Base-by-base conservation (phyloP, 345 rosid genomes). In the Moringa oleifera region DNA sequence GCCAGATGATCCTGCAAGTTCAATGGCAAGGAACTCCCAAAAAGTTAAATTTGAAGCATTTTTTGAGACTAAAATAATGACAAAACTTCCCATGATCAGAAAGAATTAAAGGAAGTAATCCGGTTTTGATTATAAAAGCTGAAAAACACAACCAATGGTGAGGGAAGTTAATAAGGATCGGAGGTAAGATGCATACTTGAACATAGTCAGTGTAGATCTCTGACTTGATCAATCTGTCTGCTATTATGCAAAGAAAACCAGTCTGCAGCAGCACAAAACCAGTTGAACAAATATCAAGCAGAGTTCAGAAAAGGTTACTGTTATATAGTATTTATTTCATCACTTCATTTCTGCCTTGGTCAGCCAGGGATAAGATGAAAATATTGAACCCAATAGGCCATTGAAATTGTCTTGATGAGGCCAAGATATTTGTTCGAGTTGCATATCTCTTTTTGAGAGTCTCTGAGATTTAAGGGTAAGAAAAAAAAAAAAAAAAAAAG, bases 1-100 rank as follows among this genome's bases (percentile, higher is more conserved):
- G 94, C 94, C 80, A 87, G 70, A 74, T 87, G 94, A 58, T 80
- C 82, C 94, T 87, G 85, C 78, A 68, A 67, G n/a, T n/a, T n/a
- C n/a, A n/a, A n/a, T n/a, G n/a, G n/a, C n/a, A n/a, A n/a, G n/a
- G n/a, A n/a, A n/a, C n/a, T n/a, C n/a, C n/a, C 55, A 49, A 56
- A 52, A 45, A 51, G 23, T 58, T 18, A 55, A 67, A 25, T 33
- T 18, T 51, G 41, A 64, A 58, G 58, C 61, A 33, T 21, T 62
- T 31, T 55, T 16, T 59, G 20, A 63, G 25, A 61, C 57, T 22
- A 25, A 12, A 50, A 57, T 22, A 18, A 55, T 46, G 52, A 57
- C 6, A 24, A 51, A 64, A 55, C 8, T 28, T 3, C 33, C 33
- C 5, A 28, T 28, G 8, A 28, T 17, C 23, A 25, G 12, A 25